Evolutionary conservation across 164 flowering plant genomes (phyloP), one percentile per base, ranked within the genome.

Genomic region (Vitis labrusca): DNA sequence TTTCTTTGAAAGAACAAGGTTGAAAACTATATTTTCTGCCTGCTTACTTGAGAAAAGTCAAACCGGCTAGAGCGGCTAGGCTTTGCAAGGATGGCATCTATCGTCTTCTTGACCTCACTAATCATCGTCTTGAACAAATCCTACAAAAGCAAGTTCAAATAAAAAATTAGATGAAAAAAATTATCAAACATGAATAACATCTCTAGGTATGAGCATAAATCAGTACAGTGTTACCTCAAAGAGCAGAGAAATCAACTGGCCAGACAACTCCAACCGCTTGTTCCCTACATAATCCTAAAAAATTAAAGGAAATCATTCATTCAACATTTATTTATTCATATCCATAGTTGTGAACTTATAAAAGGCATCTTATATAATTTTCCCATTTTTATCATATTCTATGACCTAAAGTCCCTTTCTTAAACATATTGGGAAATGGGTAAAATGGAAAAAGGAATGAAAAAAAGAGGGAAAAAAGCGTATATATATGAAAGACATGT

Each of bases 251-350:
- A 95, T 76, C 64, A 91, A 69, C 66, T 93, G 96, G 51, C 99
- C 99, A 65, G 99, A 95, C 54, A 95, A 79, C 82, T 95, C 98
- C 83, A 95, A 69, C 59, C 99, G 81, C 78, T 95, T 95, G 85
- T 95, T 95, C 57, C 99, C 99, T 68, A 91, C 98, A 83, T 95
- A 95, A 86, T 95, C 99, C 99, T 94, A 68, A 44, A 61, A 64
- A 11, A 66, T 8, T 15, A 59, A 52, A 32, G 10, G 17, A 50
- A 68, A 50, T 5, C 44, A 15, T 32, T 16, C 19, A 48, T 50
- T 27, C 17, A 9, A 37, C 44, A 37, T 37, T 37, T 37, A 37
- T 37, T 37, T 37, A 37, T 37, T 37, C 44, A 23, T 23, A 23
- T 23, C 2, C 27, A 23, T 23, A 23, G 27, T 23, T 23, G 27